These are phyloP conservation scores for Lophiotrema nucula DNA, from an alignment of 495 filamentous ascomycete species.

Conservation along the genomic window DNA sequence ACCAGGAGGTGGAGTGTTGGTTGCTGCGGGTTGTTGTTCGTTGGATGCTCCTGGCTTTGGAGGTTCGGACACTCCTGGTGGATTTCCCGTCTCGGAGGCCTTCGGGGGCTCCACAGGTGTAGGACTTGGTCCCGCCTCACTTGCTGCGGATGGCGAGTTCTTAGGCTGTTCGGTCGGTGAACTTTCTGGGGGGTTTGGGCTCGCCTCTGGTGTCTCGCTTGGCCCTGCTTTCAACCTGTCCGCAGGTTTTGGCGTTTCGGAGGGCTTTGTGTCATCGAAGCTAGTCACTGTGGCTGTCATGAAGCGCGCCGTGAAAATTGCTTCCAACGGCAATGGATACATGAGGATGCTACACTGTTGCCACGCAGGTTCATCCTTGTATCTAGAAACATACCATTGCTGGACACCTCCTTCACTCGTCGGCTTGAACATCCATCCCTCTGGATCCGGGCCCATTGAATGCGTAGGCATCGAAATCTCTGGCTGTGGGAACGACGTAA, in stretches of 20 bases:
- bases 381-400: background rate
- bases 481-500: background rate
- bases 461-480: background rate
- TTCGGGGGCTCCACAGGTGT: background rate
- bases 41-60: background rate
- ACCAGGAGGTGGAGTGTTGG: background rate
- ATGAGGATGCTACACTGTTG: background rate
- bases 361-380: background rate
- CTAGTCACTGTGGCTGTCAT: background rate
- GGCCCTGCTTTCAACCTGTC: background rate
- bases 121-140: too few species aligned
- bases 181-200: background rate
- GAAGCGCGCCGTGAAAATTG: background rate
- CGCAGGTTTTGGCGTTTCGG: background rate
- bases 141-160: background rate
- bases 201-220: background rate
- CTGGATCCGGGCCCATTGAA: background rate
- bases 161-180: background rate
- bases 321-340: background rate
- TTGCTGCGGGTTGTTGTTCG: background rate
- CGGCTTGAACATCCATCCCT: background rate
- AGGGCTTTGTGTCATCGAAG: background rate
- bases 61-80: background rate
- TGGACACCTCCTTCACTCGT: background rate
- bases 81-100: background rate